A percentile compares a stretch with the other conserved stretches of the same genome.
phyloP scores from a whole-genome alignment of 805 yeast species.

The Jamesozyma lodderae region DNA sequence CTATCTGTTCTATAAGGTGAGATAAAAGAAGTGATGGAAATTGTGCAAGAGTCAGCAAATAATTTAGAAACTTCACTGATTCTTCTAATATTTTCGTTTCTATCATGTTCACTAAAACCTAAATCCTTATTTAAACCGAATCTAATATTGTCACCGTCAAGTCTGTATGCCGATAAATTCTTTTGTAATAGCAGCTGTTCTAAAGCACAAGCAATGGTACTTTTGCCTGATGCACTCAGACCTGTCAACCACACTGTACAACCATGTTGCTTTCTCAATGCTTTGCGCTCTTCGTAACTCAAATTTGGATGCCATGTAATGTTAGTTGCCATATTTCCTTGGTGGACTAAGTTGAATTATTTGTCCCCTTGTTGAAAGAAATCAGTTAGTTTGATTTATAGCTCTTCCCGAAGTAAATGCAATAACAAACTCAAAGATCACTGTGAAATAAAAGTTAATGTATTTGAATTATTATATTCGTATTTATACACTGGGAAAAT shows the following conservation, averaged over 20 bases:
- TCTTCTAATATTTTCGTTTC: conserved; percentile 92
- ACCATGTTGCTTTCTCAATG: conserved; percentile 69
- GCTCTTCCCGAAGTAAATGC: neutral
- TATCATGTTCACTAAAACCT: conserved; percentile 84
- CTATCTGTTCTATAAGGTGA: conserved; percentile 86
- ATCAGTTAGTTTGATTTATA: neutral
- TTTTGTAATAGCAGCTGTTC: conserved; percentile 71
- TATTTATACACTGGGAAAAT: no score
- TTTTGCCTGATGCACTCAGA: conserved; percentile 88
- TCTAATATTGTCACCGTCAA: conserved; percentile 91
- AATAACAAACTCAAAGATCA: neutral
- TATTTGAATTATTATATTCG: no score
- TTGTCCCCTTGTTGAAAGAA: neutral
- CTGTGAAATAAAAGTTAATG: no score
- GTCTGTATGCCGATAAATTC: conserved; percentile 68
- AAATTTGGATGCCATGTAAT: conserved; percentile 94
- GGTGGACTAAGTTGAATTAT: conserved; percentile 9
- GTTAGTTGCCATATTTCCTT: conserved; percentile 90
- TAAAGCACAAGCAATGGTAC: conserved; percentile 89
- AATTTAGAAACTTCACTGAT: conserved; percentile 90
- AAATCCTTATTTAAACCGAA: conserved; percentile 93
- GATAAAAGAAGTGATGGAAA: conserved; percentile 85
- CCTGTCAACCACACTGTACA: conserved; percentile 95
- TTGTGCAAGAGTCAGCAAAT: conserved; percentile 85
- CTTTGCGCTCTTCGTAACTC: conserved; percentile 71